Percentiles rank a stretch among this genome's conserved stretches.
phyloP scores from a whole-genome alignment of 2,329 filamentous ascomycete species.

The Beauveria asiatica region DNA sequence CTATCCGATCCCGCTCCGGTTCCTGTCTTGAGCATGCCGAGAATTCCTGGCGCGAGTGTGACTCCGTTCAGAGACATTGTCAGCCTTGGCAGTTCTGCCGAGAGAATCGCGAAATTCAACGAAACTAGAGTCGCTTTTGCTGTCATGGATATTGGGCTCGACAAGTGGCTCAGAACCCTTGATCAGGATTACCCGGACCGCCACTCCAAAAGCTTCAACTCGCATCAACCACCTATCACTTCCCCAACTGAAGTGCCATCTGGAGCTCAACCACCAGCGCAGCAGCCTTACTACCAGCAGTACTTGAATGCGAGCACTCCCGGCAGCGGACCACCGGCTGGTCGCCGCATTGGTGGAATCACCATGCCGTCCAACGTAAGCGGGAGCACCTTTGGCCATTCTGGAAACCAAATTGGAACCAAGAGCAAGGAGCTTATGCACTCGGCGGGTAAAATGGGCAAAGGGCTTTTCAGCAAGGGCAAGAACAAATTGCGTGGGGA shows the following conservation, averaged over 20 bases:
- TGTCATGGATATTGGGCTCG: constrained; percentile 65
- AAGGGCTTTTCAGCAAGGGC: constrained; percentile 84
- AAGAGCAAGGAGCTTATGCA: constrained; percentile 87
- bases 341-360: constrained; percentile 27
- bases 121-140: constrained; percentile 65
- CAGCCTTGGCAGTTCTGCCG: constrained; percentile 52
- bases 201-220: constrained; percentile 9
- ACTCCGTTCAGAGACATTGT: constrained; percentile 66
- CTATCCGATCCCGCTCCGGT: constrained; percentile 15
- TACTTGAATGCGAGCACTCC: constrained; percentile 41
- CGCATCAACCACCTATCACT: constrained; percentile 4
- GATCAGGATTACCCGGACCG: constrained; percentile 41
- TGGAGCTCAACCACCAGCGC: constrained; percentile 19
- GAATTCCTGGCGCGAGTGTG: background rate
- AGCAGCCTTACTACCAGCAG: constrained; percentile 49
- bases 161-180: constrained; percentile 43
- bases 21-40: constrained; percentile 9
- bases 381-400: constrained; percentile 41
- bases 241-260: constrained; percentile 15
- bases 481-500: constrained; percentile 76
- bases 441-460: constrained; percentile 78
- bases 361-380: constrained; percentile 31
- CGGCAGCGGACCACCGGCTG: constrained; percentile 24
- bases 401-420: constrained; percentile 59
- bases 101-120: constrained; percentile 67